These are phyloP conservation scores for Tetracladium setigerum DNA, from an alignment of 495 filamentous ascomycete species.

Conservation along the genomic window DNA sequence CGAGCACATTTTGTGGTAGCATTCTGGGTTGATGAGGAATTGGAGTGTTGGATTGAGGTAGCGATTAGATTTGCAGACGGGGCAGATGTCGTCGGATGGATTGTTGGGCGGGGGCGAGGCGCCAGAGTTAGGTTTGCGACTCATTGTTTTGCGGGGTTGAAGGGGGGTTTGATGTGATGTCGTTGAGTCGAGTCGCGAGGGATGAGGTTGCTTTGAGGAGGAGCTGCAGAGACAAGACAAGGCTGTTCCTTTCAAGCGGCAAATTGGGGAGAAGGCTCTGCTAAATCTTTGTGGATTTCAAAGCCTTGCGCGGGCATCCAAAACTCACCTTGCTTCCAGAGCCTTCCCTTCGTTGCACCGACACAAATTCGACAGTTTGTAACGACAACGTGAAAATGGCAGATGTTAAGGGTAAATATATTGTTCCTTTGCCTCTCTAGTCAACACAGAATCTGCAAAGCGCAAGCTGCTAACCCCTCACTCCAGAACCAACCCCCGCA, in stretches of 20 bases:
- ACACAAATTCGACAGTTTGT: no score
- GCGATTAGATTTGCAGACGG: constrained; percentile 89
- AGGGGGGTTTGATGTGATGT: constrained; percentile 1
- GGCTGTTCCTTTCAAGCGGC: constrained; percentile 12
- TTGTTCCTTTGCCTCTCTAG: no score
- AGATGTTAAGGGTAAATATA: constrained; percentile 14
- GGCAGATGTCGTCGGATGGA: constrained; percentile 68
- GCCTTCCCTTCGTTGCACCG: not conserved
- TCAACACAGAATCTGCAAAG: no score
- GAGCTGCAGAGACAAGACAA: constrained; percentile 1
- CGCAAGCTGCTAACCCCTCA: constrained; percentile 15
- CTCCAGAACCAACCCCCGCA: constrained; percentile 38
- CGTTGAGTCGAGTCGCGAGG: not conserved
- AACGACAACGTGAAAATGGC: constrained; percentile 8
- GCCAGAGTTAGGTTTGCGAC: not conserved
- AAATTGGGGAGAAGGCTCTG: not conserved
- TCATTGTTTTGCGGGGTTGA: constrained; percentile 4
- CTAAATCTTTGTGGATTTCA: constrained; percentile 13
- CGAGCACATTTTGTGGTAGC: constrained; percentile 98
- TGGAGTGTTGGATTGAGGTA: constrained; percentile 91
- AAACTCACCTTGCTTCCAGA: constrained; percentile 4
- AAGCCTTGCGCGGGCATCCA: constrained; percentile 10
- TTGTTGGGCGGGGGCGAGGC: constrained; percentile 9
- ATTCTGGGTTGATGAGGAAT: constrained; percentile 94
- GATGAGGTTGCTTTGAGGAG: not conserved